These are phyloP conservation scores for Mycena filopes DNA, from an alignment of 768 basidiomycete genomes.

Conservation along the genomic window DNA sequence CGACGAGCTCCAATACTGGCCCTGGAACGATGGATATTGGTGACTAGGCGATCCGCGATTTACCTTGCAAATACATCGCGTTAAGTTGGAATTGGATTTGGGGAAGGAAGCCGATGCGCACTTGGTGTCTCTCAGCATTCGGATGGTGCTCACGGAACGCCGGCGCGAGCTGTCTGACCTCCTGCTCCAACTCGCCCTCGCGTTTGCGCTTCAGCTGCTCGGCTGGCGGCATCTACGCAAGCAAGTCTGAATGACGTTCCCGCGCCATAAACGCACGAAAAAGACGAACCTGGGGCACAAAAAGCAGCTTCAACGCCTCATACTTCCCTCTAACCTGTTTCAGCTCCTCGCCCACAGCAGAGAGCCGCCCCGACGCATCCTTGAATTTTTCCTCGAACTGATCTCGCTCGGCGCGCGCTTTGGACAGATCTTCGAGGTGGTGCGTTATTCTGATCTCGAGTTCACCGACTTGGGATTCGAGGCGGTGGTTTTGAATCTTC, in stretches of 20 bases:
- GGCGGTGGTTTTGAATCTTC: constrained; percentile 14
- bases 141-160: constrained; percentile 2
- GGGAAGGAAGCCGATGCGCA: background rate
- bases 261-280: background rate
- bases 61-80: background rate
- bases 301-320: background rate
- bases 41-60: background rate
- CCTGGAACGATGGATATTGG: background rate
- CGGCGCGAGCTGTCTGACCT: background rate
- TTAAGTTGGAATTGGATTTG: no score
- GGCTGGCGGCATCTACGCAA: background rate
- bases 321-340: constrained; percentile 2
- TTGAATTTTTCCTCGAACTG: background rate
- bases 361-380: background rate
- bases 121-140: background rate
- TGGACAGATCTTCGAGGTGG: constrained; percentile 9
- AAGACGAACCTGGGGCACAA: background rate
- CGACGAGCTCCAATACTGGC: background rate
- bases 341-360: constrained; percentile 12
- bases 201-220: constrained; percentile 11
- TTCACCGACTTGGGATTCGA: constrained; percentile 13
- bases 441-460: constrained; percentile 9
- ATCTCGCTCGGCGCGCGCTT: constrained; percentile 14
- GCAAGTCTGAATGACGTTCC: background rate
- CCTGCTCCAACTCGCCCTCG: background rate